A percentile compares a stretch with the other conserved stretches of the same genome.
Conservation (phyloP, 202 grass and related monocot species). For the Schoenoplectus tabernaemontani region DNA sequence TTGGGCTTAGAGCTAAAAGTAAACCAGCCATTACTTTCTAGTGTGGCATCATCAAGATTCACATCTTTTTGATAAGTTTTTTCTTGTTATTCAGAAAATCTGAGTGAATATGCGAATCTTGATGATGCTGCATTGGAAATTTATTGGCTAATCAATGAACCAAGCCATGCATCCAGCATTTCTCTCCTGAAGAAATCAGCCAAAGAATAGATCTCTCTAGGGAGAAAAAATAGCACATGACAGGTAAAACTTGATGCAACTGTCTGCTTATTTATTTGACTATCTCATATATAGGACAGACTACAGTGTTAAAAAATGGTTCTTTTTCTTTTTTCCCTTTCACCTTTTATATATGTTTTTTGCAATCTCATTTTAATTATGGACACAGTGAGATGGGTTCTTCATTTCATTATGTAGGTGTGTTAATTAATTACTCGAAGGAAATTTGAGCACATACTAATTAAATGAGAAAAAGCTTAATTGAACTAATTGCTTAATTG, state of each 20-base stretch:
- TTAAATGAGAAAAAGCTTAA: too few relatives aligned
- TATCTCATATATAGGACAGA: too few relatives aligned
- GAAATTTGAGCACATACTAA: too few relatives aligned
- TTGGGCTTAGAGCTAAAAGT: too few relatives aligned
- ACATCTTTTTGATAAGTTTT: constrained; percentile 32
- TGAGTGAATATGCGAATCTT: constrained; percentile 72
- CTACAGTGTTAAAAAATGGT: neutral
- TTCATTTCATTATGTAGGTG: neutral
- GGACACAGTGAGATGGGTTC: too few relatives aligned
- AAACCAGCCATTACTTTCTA: constrained; percentile 58
- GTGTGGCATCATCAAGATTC: constrained; percentile 99
- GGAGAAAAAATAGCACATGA: too few relatives aligned
- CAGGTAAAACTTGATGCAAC: too few relatives aligned
- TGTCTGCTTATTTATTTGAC: neutral
- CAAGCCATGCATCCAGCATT: too few relatives aligned
- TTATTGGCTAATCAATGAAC: constrained; percentile 21
- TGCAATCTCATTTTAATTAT: neutral
- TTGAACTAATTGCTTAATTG: too few relatives aligned
- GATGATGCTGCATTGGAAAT: constrained; percentile 99
- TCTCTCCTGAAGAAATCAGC: too few relatives aligned
- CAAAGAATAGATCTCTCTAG: neutral
- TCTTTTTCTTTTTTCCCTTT: neutral
- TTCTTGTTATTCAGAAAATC: neutral
- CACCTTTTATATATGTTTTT: neutral
- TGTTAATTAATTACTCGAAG: neutral